Evolutionary conservation across 1,284 basidiomycete genomes (phyloP).

Genomic region (Earliella scabrosa): DNA sequence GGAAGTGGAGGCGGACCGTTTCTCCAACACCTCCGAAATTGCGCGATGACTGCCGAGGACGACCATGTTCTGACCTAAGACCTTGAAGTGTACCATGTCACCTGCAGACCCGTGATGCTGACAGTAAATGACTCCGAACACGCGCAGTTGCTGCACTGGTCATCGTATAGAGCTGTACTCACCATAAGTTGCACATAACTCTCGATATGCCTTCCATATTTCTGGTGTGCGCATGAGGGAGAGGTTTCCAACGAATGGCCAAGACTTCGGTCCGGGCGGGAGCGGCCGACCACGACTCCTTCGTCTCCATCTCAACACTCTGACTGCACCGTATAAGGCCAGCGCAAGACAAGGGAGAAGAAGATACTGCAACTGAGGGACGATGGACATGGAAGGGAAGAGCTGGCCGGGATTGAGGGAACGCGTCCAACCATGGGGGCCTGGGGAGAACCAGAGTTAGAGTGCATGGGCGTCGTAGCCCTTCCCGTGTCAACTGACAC

Average conservation of each 20-base stretch:
- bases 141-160: no score
- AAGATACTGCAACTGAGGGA: no score
- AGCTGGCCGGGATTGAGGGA: no score
- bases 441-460: no score
- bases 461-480: no score
- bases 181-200: background rate
- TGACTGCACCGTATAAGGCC: background rate
- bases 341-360: background rate
- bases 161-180: background rate
- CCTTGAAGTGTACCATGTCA: conserved; percentile 1
- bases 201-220: background rate
- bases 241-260: background rate
- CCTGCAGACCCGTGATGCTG: background rate
- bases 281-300: background rate
- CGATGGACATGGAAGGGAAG: no score
- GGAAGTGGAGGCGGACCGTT: conserved; percentile 5
- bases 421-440: no score
- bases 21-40: conserved; percentile 9
- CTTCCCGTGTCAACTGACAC: no score
- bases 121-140: background rate
- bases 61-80: conserved; percentile 1
- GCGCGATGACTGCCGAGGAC: background rate
- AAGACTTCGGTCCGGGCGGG: background rate
- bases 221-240: background rate
- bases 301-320: background rate